phyloP scores from a whole-genome alignment of 768 basidiomycete genomes.

The Mrakia hoshinonis region DNA sequence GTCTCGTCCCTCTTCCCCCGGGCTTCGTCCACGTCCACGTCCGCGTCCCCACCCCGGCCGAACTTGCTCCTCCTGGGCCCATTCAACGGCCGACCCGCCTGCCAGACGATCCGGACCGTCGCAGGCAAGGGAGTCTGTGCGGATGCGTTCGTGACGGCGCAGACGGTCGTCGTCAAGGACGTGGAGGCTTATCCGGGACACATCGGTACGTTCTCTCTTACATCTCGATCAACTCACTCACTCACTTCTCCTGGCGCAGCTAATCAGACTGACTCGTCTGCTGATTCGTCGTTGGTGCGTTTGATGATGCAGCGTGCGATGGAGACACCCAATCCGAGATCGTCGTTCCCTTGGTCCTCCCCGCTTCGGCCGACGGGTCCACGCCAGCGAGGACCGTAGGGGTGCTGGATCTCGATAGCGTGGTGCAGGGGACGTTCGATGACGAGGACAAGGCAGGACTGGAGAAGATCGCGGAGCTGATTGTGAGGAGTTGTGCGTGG shows the following conservation, averaged over 20 bases:
- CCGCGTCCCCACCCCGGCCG: conserved; percentile 15
- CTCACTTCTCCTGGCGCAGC: not conserved
- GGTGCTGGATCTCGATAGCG: conserved; percentile 76
- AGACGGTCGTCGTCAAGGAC: conserved; percentile 52
- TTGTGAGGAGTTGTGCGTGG: conserved; percentile 43
- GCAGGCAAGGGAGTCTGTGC: conserved; percentile 60
- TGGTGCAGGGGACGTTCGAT: conserved; percentile 60
- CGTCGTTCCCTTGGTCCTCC: conserved; percentile 59
- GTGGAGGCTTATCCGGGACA: conserved; percentile 81
- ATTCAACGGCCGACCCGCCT: conserved; percentile 86
- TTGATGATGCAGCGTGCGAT: conserved; percentile 54
- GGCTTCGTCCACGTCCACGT: conserved; percentile 1
- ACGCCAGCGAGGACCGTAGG: conserved; percentile 41
- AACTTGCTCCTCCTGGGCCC: conserved; percentile 60
- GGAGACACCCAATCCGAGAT: conserved; percentile 83
- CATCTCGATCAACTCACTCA: not conserved
- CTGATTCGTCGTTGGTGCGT: not conserved
- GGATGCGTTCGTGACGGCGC: conserved; percentile 55
- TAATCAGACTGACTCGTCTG: not conserved
- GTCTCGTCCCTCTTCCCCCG: conserved; percentile 55
- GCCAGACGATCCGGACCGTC: conserved; percentile 58
- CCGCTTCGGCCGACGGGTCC: conserved; percentile 36
- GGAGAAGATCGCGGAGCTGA: conserved; percentile 58
- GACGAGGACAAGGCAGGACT: conserved; percentile 69
- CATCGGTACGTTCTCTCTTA: conserved; percentile 48